Evolutionary conservation across 108 stramenopile species (phyloP), one percentile per base, ranked within the genome.

Genomic region (Conticribra guillardii): DNA sequence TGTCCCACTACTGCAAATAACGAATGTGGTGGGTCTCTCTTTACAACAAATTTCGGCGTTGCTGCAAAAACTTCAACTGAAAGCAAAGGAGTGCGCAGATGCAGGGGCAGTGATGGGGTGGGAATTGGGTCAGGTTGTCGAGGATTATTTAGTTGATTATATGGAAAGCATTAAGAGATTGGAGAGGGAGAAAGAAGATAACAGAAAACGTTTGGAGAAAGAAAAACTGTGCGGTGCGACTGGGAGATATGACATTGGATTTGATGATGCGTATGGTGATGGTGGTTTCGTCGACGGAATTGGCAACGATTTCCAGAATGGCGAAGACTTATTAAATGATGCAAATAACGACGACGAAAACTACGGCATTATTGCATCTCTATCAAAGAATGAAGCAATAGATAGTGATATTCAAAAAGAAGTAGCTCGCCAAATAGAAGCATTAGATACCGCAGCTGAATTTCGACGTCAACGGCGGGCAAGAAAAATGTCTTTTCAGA

Each of bases 51-150:
- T 85, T 32, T 26, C 54, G 3, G 58, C 73, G n/a, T 58, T 94
- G 3, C 48, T 84, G 56, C 0, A 52, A 21, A 60, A 63, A 26
- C 37, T 94, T 17, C 24, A 69, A 9, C 46, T 48, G 1, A 74
- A 89, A 29, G 85, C 88, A 0, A 59, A 47, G 11, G 88, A 90
- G 45, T 80, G 85, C 22, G 81, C 89, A n/a, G 41, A 37, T 17
- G 63, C 46, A 7, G 90, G 90, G 5, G 71, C 61, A 15, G 89
- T 91, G 16, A 89, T 91, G 88, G 81, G 90, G 23, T 80, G 83
- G 61, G 90, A 94, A 60, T 49, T 94, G 46, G 89, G 89, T 0
- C 90, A 88, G 54, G 63, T 89, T 9, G 84, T 70, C 8, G 90
- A 94, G 71, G 87, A 84, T 24, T 94, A 75, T 71, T 69, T 94